A percentile compares a stretch with the other conserved stretches of the same genome.
Evolutionary conservation across 495 filamentous ascomycete genomes (phyloP).

Genomic region (Peziza echinospora): DNA sequence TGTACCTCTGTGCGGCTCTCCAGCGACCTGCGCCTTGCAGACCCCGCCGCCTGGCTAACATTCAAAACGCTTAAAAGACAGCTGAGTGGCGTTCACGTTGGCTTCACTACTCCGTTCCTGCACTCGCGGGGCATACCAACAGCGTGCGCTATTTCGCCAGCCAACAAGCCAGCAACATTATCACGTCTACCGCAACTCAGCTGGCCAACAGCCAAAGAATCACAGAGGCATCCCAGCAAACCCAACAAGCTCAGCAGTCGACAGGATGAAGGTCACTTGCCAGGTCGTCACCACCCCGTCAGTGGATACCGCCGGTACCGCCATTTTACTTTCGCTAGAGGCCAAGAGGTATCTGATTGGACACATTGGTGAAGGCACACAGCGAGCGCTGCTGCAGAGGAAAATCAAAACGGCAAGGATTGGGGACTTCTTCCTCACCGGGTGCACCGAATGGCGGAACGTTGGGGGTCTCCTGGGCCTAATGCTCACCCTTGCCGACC

Average conservation of each 20-base stretch:
- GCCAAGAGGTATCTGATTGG: constrained; percentile 74
- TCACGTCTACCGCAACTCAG: too few relatives aligned
- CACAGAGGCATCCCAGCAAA: too few relatives aligned
- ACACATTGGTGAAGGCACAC: constrained; percentile 59
- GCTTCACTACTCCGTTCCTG: neutral
- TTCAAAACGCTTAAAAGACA: too few relatives aligned
- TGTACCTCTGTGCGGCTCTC: too few relatives aligned
- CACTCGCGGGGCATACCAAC: too few relatives aligned
- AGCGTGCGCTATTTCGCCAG: too few relatives aligned
- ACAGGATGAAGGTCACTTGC: constrained; percentile 44
- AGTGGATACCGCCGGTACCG: constrained; percentile 67
- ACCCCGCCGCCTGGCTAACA: too few relatives aligned
- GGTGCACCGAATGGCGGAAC: constrained; percentile 48
- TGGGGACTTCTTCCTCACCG: constrained; percentile 59
- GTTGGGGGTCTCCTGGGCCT: constrained; percentile 66
- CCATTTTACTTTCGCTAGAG: constrained; percentile 53
- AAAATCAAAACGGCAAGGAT: constrained; percentile 37
- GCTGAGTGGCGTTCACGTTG: neutral
- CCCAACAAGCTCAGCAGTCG: too few relatives aligned
- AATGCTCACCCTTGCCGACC: constrained; percentile 61
- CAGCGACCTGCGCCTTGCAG: too few relatives aligned
- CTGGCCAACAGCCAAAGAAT: too few relatives aligned
- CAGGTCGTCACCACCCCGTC: constrained; percentile 68
- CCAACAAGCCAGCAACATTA: too few relatives aligned
- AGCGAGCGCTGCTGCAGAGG: constrained; percentile 50